These are phyloP conservation scores for Taiozyma onychis DNA, from an alignment of 1,139 yeast species.

Conservation along the genomic window DNA sequence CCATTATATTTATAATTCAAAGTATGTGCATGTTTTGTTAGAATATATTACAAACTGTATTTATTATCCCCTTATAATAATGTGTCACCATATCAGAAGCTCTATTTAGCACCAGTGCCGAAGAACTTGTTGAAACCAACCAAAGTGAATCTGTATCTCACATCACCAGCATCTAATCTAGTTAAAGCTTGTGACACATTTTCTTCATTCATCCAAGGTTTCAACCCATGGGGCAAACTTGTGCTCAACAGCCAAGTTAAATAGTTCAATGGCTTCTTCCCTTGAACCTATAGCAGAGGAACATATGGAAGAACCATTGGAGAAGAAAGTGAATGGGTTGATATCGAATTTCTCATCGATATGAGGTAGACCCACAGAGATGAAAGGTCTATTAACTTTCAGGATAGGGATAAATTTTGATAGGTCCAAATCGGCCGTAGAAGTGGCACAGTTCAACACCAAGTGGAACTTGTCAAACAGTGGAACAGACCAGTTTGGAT, in stretches of 20 bases:
- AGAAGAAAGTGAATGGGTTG: conserved; percentile 39
- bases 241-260: conserved; percentile 48
- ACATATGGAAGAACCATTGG: conserved; percentile 35
- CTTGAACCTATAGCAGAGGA: conserved; percentile 39
- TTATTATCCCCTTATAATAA: too few relatives aligned
- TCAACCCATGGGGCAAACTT: conserved; percentile 56
- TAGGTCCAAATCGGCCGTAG: conserved; percentile 36
- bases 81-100: too few relatives aligned
- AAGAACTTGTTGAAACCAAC: conserved; percentile 44
- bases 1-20: too few relatives aligned
- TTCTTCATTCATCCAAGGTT: conserved; percentile 44
- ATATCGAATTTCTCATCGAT: conserved; percentile 36
- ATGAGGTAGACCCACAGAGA: conserved; percentile 52
- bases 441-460: conserved; percentile 46
- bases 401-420: conserved; percentile 31
- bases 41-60: too few relatives aligned
- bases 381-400: conserved; percentile 42
- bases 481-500: conserved; percentile 34
- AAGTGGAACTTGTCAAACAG: conserved; percentile 37
- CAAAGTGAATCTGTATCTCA: conserved; percentile 58
- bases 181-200: conserved; percentile 46
- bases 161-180: conserved; percentile 48
- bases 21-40: too few relatives aligned
- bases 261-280: conserved; percentile 48
- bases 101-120: conserved; percentile 18